phyloP scores from a whole-genome alignment of 2,329 filamentous ascomycete species.

The Colletotrichum sp. region DNA sequence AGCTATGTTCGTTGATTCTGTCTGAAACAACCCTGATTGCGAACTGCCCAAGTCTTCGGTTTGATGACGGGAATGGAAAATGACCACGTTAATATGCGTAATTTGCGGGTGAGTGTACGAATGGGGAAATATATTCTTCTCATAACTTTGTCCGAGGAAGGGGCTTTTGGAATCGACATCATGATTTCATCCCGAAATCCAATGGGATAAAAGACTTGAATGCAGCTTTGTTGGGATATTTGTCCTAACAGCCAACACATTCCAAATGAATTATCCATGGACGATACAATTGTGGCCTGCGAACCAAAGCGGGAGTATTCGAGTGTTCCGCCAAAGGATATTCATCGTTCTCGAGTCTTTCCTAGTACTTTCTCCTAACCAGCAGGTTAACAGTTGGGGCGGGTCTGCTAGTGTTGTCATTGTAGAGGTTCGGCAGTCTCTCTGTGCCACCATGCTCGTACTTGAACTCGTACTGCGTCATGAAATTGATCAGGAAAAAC shows the following conservation, averaged over 20 bases:
- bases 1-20: not conserved
- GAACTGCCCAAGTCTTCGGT: fast-evolving
- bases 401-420: not conserved
- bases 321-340: not conserved
- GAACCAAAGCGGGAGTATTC: not conserved
- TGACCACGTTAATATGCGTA: no score
- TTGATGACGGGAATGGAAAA: no score
- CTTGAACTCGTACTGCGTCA: not conserved
- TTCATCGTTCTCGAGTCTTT: fast-evolving
- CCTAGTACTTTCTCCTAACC: not conserved
- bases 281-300: not conserved
- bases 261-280: no score
- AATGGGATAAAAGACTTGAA: no score
- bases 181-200: no score
- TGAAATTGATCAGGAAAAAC: not conserved
- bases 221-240: not conserved
- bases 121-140: no score
- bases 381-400: not conserved
- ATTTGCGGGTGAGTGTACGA: no score
- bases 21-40: fast-evolving
- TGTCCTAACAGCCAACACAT: fast-evolving
- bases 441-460: not conserved
- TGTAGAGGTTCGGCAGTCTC: not conserved
- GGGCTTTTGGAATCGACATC: no score
- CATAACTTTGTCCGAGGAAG: no score